Evolutionary conservation across 225 moss, liverwort and hornwort genomes (phyloP), one percentile per base, ranked within the genome.

Genomic region (Physcomitrellopsis africana): DNA sequence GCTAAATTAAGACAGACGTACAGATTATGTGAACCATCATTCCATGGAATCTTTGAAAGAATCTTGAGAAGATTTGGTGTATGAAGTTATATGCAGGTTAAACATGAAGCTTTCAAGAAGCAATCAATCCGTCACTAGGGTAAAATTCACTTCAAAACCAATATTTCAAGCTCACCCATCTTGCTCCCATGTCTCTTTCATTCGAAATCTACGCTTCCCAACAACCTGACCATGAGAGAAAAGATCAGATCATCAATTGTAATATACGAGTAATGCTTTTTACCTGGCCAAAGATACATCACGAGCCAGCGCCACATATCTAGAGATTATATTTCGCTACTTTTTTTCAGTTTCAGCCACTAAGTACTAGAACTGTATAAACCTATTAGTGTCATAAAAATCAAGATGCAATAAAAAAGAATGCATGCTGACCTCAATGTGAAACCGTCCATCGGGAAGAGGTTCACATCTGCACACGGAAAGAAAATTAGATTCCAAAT

Each of bases 121-220:
- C 12, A 11, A 46, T 16, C 22, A 54, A 45, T 60, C 7, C 17
- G 22, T n/a, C 47, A 60, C 54, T 43, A 9, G 2, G 16, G 1
- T 18, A 41, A 46, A 43, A 0, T 53, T 44, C 56, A 51, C 24
- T 46, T 27, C 42, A 32, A 64, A 77, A 41, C 42, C 56, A 45
- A 9, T 49, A 37, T 18, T 52, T 24, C 20, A 45, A 68, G 67
- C 85, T 71, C 69, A 96, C 96, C 96, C 94, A 67, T 96, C 96
- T 86, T 94, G 96, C 67, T 96, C 94, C 96, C 92, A 96, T 56
- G 86, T 81, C 76, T 80, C 86, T 29, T 55, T 78, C 72, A 94
- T 91, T 54, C 84, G 86, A 80, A 85, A 96, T 41, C 96, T 92
- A 75, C 94, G 89, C 74, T 81, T 92, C 16, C 96, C 92, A 77